These are phyloP conservation scores for Tulasnella sp. DNA, from an alignment of 768 basidiomycete genomes.

Conservation along the genomic window DNA sequence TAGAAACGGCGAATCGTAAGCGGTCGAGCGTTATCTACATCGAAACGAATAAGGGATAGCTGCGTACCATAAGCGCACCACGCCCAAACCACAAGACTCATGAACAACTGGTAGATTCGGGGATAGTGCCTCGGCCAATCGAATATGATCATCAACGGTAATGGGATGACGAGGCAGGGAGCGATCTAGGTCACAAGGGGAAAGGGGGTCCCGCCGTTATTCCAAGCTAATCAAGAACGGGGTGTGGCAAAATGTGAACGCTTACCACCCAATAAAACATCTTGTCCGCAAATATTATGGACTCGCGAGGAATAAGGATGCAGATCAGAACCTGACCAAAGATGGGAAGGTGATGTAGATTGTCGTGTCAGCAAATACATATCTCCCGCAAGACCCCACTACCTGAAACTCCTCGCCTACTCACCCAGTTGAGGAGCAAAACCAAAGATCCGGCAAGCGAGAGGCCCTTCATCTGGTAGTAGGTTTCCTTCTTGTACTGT, in stretches of 20 bases:
- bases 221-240: not conserved
- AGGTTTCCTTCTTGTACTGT: slow-evolving; percentile 33
- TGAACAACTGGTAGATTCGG: slow-evolving; percentile 42
- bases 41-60: too few species aligned
- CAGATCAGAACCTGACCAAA: slow-evolving; percentile 25
- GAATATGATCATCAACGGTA: slow-evolving; percentile 43
- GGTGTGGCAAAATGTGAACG: slow-evolving; percentile 17
- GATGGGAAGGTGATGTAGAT: not conserved
- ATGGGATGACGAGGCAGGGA: slow-evolving; percentile 40
- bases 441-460: slow-evolving; percentile 39
- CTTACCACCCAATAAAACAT: slow-evolving; percentile 37
- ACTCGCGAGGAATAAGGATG: slow-evolving; percentile 34
- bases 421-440: slow-evolving; percentile 47
- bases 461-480: slow-evolving; percentile 37
- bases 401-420: slow-evolving; percentile 37
- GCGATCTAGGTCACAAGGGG: not conserved
- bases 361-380: not conserved
- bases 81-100: slow-evolving; percentile 41
- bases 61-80: slow-evolving; percentile 38
- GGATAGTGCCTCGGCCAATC: slow-evolving; percentile 42
- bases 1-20: not conserved
- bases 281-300: slow-evolving; percentile 33
- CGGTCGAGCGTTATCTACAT: too few species aligned
- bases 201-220: slow-evolving; percentile 12
- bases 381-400: not conserved